phyloP scores from a whole-genome alignment of 2,329 filamentous ascomycete genomes.

The Xylariomycetidae sp. region DNA sequence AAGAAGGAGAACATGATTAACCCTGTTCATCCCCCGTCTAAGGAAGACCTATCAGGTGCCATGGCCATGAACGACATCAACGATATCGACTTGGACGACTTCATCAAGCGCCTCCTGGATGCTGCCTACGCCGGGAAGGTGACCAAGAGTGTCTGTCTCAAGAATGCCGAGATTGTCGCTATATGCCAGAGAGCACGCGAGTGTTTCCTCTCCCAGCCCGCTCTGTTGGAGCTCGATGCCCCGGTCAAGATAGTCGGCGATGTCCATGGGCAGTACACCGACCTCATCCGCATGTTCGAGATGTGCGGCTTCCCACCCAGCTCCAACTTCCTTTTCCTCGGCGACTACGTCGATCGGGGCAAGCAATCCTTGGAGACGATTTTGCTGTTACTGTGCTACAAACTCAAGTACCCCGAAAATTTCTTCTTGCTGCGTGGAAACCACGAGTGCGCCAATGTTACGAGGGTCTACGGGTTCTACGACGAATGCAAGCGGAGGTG shows the following conservation, averaged over 20 bases:
- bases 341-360: slow-evolving; percentile 97
- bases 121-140: slow-evolving; percentile 95
- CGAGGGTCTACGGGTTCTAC: slow-evolving; percentile 99
- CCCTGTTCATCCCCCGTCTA: slow-evolving; percentile 43
- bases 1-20: slow-evolving; percentile 68
- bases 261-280: slow-evolving; percentile 93
- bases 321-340: slow-evolving; percentile 92
- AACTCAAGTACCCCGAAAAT: slow-evolving; percentile 99
- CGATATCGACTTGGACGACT: slow-evolving; percentile 90
- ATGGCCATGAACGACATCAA: slow-evolving; percentile 90
- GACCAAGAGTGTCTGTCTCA: slow-evolving; percentile 93
- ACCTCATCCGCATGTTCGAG: slow-evolving; percentile 93
- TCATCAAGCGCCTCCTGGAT: slow-evolving; percentile 90
- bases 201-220: slow-evolving; percentile 84
- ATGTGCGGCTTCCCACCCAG: slow-evolving; percentile 96
- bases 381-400: slow-evolving; percentile 92
- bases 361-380: slow-evolving; percentile 99
- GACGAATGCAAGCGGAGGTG: slow-evolving; percentile 99
- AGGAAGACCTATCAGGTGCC: slow-evolving; percentile 42
- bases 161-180: slow-evolving; percentile 94
- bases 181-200: slow-evolving; percentile 88
- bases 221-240: slow-evolving; percentile 83
- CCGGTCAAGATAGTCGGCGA: slow-evolving; percentile 98
- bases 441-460: slow-evolving; percentile 98
- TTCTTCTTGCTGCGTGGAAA: slow-evolving; percentile 98